A percentile compares a stretch with the other conserved stretches of the same genome.
phyloP scores from a whole-genome alignment of 2,329 filamentous ascomycete genomes.

The Thielaviopsis populi region DNA sequence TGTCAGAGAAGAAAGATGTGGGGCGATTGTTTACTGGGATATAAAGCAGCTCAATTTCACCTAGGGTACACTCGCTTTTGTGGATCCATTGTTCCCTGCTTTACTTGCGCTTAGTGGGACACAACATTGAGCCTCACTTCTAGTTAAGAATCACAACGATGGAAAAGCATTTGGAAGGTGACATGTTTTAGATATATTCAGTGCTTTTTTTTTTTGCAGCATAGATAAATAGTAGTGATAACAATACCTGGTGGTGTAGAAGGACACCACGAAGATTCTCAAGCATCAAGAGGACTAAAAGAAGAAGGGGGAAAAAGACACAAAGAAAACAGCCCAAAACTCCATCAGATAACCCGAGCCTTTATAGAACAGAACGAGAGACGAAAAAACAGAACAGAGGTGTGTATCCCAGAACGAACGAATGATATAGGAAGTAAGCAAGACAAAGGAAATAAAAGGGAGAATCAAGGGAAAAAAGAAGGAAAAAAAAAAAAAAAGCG shows the following conservation, averaged over 20 bases:
- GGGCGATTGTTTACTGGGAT: neutral
- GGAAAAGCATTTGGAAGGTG: neutral
- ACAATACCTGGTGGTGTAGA: neutral
- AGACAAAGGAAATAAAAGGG: neutral
- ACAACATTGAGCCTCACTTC: neutral
- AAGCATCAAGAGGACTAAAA: conserved; percentile 1
- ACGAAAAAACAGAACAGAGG: neutral
- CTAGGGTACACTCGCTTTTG: neutral
- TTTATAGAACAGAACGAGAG: conserved; percentile 2
- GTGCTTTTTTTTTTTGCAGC: neutral
- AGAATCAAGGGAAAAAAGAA: conserved; percentile 3
- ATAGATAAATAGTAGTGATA: neutral
- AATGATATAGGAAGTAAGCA: neutral
- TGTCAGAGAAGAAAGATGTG: neutral
- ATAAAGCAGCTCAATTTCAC: neutral
- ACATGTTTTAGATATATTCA: neutral
- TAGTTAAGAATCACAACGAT: neutral
- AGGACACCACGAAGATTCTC: neutral
- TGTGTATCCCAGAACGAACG: conserved; percentile 4
- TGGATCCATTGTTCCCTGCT: neutral
- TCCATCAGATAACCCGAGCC: conserved; percentile 4
- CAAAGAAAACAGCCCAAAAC: neutral
- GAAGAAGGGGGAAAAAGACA: neutral
- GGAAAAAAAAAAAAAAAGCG: conserved; percentile 6
- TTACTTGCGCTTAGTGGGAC: neutral